Evolutionary conservation across 805 yeast species (phyloP).

Genomic region (Sugiyamaella valdiviana): DNA sequence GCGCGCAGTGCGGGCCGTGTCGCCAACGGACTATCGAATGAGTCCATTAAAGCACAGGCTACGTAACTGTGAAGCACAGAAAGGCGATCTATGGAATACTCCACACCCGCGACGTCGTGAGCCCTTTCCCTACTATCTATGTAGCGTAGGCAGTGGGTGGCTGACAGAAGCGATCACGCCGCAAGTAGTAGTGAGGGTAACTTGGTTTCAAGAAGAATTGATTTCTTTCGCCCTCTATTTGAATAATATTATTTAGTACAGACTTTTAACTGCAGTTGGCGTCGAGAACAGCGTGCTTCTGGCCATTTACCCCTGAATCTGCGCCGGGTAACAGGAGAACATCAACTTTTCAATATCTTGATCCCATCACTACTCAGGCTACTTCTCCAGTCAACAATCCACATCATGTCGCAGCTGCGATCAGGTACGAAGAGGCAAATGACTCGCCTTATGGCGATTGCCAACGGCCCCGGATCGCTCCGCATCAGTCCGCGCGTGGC

Average conservation of each 20-base stretch:
- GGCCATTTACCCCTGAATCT: neutral
- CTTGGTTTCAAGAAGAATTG: no score
- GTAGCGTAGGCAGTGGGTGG: no score
- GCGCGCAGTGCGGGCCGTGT: neutral
- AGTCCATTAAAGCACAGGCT: neutral
- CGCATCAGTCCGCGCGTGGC: conserved; percentile 22
- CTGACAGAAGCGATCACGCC: no score
- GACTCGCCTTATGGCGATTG: conserved; percentile 23
- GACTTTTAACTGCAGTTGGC: no score
- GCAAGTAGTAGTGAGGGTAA: no score
- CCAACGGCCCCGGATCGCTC: conserved; percentile 29
- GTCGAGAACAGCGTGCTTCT: neutral
- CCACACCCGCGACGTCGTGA: no score
- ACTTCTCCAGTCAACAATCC: neutral
- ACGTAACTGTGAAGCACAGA: neutral
- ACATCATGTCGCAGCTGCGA: neutral
- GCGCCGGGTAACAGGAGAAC: neutral
- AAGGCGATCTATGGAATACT: no score
- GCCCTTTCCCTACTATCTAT: no score
- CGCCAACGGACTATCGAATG: neutral
- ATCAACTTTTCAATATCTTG: neutral
- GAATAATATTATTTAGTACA: no score
- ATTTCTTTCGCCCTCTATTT: no score
- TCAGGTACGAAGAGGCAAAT: conserved; percentile 21
- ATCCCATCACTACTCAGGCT: neutral